phyloP scores from a whole-genome alignment of 2,329 filamentous ascomycete genomes.

The Paraconiothyrium brasiliense region DNA sequence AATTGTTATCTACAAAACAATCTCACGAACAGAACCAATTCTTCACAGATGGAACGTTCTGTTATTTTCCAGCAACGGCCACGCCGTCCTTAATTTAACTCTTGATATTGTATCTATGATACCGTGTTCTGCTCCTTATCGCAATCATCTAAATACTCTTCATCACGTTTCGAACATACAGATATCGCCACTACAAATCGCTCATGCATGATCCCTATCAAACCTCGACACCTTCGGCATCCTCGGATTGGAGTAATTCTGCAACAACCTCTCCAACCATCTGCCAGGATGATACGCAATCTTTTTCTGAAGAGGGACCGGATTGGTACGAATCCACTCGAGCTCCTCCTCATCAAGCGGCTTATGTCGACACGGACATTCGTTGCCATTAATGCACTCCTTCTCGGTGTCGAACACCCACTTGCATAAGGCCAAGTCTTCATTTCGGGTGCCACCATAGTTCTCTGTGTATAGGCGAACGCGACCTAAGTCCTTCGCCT shows the following conservation, averaged over 20 bases:
- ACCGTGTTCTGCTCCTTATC: too few relatives aligned
- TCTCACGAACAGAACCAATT: too few relatives aligned
- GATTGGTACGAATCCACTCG: conserved; percentile 9
- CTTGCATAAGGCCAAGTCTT: background rate
- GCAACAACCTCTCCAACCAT: background rate
- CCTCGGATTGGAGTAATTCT: background rate
- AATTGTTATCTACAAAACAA: too few relatives aligned
- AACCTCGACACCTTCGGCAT: background rate
- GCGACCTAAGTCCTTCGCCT: background rate
- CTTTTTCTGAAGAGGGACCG: background rate
- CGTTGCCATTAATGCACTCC: background rate
- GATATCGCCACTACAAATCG: too few relatives aligned
- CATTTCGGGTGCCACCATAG: background rate
- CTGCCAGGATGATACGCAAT: background rate
- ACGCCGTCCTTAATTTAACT: too few relatives aligned
- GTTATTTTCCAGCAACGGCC: too few relatives aligned
- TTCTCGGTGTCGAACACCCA: conserved; percentile 1
- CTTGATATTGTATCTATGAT: too few relatives aligned
- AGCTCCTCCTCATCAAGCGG: conserved; percentile 8
- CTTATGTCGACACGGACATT: background rate
- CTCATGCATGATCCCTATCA: background rate
- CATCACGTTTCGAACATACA: too few relatives aligned
- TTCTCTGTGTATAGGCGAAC: background rate
- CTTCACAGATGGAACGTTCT: too few relatives aligned
- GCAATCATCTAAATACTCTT: too few relatives aligned